Base-by-base conservation (phyloP, 331 rosid genomes). In the Dryas integrifolia region DNA sequence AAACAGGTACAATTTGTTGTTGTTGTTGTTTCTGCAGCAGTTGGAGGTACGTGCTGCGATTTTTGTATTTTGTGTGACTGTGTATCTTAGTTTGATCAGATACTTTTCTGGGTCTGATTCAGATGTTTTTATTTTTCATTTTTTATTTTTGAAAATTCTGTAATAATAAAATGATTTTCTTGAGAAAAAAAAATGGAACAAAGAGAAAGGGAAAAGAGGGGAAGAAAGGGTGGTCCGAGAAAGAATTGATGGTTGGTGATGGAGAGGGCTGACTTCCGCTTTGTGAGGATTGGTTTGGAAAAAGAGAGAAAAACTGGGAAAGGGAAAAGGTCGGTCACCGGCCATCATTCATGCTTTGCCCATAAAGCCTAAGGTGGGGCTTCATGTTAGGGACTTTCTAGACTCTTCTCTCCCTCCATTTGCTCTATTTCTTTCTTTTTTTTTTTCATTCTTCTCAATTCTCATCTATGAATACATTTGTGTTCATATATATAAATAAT, bases 321-420 rank as follows among this genome's bases (percentile, higher is more conserved):
- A 38, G 62, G 71, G 85, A 68, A 81, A 76, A 71, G 86, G 89
- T 74, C 86, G 90, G 87, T 80, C 86, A 81, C 90, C 85, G 86
- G 78, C 87, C 77, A 70, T 76, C 68, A 72, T 63, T 73, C 76
- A 48, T 56, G 65, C 5, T 67, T 56, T 72, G 73, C 73, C 81
- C 35, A 66, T 67, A 64, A 76, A 65, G 68, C 77, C 69, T 50
- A 72, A 14, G 49, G 62, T 77, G 76, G 59, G 82, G 73, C 84
- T 67, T 21, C 77, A 14, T 41, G 71, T 16, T n/a, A 45, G 51
- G 50, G 11, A 39, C 46, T 14, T 45, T 1, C 18, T 3, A 9
- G 18, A 5, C 66, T 16, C 15, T 2, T 40, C 39, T 18, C 10
- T 49, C 14, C 43, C n/a, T 30, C 48, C 11, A 30, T 47, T 5